Evolutionary conservation across 805 yeast species (phyloP).

Genomic region (Candida namnaoensis): DNA sequence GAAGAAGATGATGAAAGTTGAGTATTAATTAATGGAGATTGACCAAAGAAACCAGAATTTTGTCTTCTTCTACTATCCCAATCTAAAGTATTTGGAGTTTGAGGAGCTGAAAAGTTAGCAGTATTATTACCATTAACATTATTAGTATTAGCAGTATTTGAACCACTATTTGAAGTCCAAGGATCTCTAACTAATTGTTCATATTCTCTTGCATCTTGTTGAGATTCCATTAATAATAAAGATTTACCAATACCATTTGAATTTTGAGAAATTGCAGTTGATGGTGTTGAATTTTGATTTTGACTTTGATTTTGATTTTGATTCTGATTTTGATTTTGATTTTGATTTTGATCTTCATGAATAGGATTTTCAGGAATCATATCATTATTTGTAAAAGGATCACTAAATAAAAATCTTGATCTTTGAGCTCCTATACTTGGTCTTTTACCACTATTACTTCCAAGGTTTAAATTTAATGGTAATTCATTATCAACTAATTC

Average conservation of each 20-base stretch:
- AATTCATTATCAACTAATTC: conserved; percentile 28
- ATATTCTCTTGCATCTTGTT: conserved; percentile 27
- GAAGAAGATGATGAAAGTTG: conserved; percentile 8
- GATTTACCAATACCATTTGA: conserved; percentile 31
- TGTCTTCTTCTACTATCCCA: conserved; percentile 45
- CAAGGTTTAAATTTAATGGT: conserved; percentile 9
- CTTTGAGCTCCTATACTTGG: conserved; percentile 49
- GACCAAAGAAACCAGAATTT: conserved; percentile 39
- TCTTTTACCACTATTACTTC: conserved; percentile 30
- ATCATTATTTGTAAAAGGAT: conserved; percentile 38
- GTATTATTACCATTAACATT: not conserved
- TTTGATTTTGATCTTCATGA: conserved; percentile 7
- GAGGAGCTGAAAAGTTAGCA: conserved; percentile 22
- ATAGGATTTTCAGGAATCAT: conserved; percentile 8
- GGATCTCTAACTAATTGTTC: conserved; percentile 37
- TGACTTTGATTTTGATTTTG: no score
- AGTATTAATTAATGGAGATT: conserved; percentile 15
- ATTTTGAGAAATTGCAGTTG: conserved; percentile 10
- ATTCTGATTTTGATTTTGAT: no score
- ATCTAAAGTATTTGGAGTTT: conserved; percentile 29
- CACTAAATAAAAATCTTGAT: conserved; percentile 64
- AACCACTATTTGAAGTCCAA: conserved; percentile 19
- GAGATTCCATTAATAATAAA: conserved; percentile 29
- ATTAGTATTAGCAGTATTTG: not conserved
- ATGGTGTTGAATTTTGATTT: conserved; percentile 2